A percentile compares a stretch with the other conserved stretches of the same genome.
Conservation (phyloP, 2,329 filamentous ascomycete species). For the Myriosclerotinia duriaeana region DNA sequence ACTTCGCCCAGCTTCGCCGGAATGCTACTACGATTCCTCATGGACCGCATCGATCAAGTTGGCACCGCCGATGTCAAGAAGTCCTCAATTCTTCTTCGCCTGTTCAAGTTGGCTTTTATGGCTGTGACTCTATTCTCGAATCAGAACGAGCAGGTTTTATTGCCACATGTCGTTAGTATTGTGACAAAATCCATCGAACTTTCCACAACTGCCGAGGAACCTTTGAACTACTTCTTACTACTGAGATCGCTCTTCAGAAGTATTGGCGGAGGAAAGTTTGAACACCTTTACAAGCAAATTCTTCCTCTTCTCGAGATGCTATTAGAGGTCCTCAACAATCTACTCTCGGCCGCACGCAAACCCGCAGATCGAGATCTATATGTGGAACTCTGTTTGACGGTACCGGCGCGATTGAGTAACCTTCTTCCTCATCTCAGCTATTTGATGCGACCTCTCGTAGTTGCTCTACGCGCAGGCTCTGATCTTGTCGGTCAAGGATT, state of each 20-base stretch:
- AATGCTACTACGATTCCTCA: slow-evolving; percentile 95
- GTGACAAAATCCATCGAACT: slow-evolving; percentile 96
- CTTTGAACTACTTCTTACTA: slow-evolving; percentile 97
- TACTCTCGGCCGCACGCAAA: slow-evolving; percentile 86
- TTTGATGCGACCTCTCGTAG: slow-evolving; percentile 95
- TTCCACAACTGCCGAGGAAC: slow-evolving; percentile 92
- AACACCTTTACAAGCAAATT: slow-evolving; percentile 98
- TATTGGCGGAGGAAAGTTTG: slow-evolving; percentile 95
- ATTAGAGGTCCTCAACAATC: slow-evolving; percentile 92
- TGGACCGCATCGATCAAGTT: slow-evolving; percentile 94
- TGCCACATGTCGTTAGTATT: slow-evolving; percentile 95
- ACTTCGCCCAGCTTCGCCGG: slow-evolving; percentile 97
- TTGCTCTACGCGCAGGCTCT: slow-evolving; percentile 84
- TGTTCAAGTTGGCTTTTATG: slow-evolving; percentile 99
- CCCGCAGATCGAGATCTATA: slow-evolving; percentile 91
- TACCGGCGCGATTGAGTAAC: slow-evolving; percentile 91
- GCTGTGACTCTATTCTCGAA: slow-evolving; percentile 92
- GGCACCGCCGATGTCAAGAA: slow-evolving; percentile 89
- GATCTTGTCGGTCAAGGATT: slow-evolving; percentile 94
- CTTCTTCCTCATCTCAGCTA: slow-evolving; percentile 93
- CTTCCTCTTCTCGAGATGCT: slow-evolving; percentile 95
- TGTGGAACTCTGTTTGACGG: slow-evolving; percentile 93
- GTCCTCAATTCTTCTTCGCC: slow-evolving; percentile 84
- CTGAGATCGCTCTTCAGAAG: slow-evolving; percentile 90
- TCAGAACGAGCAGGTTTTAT: slow-evolving; percentile 91